These are phyloP conservation scores for Diatrype stigma DNA, from an alignment of 2,329 filamentous ascomycete species.

Conservation along the genomic window DNA sequence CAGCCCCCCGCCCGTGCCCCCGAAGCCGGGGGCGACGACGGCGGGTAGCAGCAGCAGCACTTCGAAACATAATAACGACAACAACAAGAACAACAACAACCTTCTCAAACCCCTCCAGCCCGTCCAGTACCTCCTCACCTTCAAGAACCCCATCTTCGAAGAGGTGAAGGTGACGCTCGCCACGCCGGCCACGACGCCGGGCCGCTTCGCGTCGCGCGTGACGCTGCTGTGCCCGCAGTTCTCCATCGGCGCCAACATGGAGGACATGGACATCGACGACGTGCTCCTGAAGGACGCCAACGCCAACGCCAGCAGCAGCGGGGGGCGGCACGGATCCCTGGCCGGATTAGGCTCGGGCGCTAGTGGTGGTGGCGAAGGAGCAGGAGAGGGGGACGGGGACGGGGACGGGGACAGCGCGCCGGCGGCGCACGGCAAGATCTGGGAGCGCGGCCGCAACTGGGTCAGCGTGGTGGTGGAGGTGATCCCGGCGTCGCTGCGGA, in stretches of 20 bases:
- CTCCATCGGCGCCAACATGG: conserved; percentile 90
- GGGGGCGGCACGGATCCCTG: conserved; percentile 33
- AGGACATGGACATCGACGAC: conserved; percentile 79
- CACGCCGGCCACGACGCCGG: conserved; percentile 74
- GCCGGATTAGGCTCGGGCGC: conserved; percentile 25
- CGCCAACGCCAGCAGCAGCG: too few species aligned
- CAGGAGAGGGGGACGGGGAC: conserved; percentile 24
- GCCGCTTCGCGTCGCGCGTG: conserved; percentile 71
- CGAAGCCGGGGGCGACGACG: conserved; percentile 10
- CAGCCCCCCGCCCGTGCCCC: conserved; percentile 8
- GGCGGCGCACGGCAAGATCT: conserved; percentile 94
- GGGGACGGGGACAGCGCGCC: conserved; percentile 43
- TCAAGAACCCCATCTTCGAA: conserved; percentile 94
- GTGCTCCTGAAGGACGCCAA: conserved; percentile 59
- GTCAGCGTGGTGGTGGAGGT: conserved; percentile 92
- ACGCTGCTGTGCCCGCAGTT: conserved; percentile 94
- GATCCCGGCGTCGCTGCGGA: conserved; percentile 56
- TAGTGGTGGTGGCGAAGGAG: conserved; percentile 27
- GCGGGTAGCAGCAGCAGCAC: conserved; percentile 20
- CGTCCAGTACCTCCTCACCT: conserved; percentile 79
- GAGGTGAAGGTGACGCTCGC: conserved; percentile 81
- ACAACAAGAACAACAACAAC: conserved; percentile 24
- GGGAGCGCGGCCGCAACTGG: conserved; percentile 91
- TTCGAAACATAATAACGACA: too few species aligned
- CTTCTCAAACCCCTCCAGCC: conserved; percentile 54